Conservation (phyloP, 495 filamentous ascomycete genomes). For the Penicillium subrubescens region DNA sequence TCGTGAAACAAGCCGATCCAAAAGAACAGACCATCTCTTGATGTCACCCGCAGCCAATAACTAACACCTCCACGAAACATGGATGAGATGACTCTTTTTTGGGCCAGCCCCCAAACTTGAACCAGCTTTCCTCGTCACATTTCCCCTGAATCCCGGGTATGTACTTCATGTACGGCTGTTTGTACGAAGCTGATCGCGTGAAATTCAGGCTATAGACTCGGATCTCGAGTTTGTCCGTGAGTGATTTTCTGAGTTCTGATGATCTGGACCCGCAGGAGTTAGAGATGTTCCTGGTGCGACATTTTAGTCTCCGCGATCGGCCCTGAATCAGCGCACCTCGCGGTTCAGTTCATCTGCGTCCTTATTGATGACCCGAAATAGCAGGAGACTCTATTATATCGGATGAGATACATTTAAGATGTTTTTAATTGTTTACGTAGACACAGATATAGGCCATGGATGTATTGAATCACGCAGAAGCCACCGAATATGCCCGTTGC, state of each 20-base stretch:
- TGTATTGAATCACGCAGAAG: not conserved
- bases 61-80: not conserved
- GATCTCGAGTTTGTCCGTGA: slow-evolving; percentile 3
- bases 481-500: not conserved
- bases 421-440: not conserved
- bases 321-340: not conserved
- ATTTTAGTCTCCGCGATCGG: not conserved
- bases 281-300: not conserved
- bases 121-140: slow-evolving; percentile 14
- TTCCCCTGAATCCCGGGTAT: slow-evolving; percentile 3
- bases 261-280: slow-evolving; percentile 1
- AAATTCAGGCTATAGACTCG: slow-evolving; percentile 5
- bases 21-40: slow-evolving; percentile 16
- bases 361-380: not conserved
- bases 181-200: not conserved
- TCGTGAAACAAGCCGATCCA: not conserved
- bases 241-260: not conserved
- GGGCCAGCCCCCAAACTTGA: not conserved
- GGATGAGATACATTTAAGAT: not conserved
- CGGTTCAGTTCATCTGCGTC: slow-evolving; percentile 2
- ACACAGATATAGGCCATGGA: no score
- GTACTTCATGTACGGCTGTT: slow-evolving; percentile 8
- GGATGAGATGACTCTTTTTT: not conserved
- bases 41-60: slow-evolving; percentile 5
- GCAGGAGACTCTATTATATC: not conserved